These are phyloP conservation scores for Lactarius trivialis DNA, from an alignment of 768 basidiomycete genomes.

Conservation along the genomic window DNA sequence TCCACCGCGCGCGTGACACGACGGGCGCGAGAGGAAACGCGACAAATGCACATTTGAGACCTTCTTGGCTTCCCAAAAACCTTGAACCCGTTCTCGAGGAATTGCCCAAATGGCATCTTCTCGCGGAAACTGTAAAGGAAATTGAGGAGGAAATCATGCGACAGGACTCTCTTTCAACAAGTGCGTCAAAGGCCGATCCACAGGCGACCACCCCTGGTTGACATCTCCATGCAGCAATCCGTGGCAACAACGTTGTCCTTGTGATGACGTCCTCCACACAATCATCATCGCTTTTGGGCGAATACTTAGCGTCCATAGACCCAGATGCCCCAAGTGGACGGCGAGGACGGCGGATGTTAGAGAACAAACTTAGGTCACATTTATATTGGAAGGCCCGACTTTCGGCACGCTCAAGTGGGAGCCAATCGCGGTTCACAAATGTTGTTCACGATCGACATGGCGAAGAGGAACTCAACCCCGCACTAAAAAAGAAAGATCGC, in stretches of 20 bases:
- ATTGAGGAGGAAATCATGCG: slow-evolving; percentile 80
- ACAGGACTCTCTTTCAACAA: slow-evolving; percentile 38
- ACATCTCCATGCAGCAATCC: slow-evolving; percentile 25
- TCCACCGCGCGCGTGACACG: slow-evolving; percentile 5
- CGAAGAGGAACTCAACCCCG: slow-evolving; percentile 53
- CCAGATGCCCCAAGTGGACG: slow-evolving; percentile 47
- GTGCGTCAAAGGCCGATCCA: slow-evolving; percentile 19
- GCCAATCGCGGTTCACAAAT: slow-evolving; percentile 27
- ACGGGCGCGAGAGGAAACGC: slow-evolving; percentile 17
- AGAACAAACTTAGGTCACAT: slow-evolving; percentile 61
- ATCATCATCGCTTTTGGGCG: slow-evolving; percentile 65
- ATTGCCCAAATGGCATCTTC: slow-evolving; percentile 85
- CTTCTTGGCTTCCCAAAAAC: slow-evolving; percentile 64
- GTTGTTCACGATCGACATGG: slow-evolving; percentile 22
- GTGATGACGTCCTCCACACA: slow-evolving; percentile 83
- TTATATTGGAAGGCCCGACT: slow-evolving; percentile 73
- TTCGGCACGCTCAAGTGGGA: slow-evolving; percentile 34
- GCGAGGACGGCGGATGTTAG: slow-evolving; percentile 74
- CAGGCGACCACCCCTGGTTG: not conserved
- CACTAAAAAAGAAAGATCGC: slow-evolving; percentile 69
- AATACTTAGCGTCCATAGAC: slow-evolving; percentile 71
- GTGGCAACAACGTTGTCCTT: slow-evolving; percentile 69
- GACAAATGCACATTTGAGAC: slow-evolving; percentile 29
- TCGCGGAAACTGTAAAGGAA: slow-evolving; percentile 83
- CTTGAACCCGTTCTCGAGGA: slow-evolving; percentile 90